A percentile compares a stretch with the other conserved stretches of the same genome.
These are phyloP conservation scores for Mycena indigotica DNA, from an alignment of 768 basidiomycete species.

Conservation along the genomic window DNA sequence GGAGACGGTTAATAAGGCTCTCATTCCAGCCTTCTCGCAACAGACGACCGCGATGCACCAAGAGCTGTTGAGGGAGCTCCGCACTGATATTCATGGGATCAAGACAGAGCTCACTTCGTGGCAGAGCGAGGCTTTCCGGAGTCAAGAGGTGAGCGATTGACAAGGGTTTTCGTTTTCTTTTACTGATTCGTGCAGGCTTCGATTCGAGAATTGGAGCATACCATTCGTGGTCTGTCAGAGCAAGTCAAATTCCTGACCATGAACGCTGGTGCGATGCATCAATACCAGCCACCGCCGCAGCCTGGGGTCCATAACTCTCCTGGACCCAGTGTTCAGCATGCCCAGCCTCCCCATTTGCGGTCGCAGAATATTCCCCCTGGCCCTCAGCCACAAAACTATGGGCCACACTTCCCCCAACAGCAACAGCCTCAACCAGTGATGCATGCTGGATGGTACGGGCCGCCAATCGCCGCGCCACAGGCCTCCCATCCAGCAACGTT, in stretches of 20 bases:
- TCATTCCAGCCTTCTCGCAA: slow-evolving; percentile 76
- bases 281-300: slow-evolving; percentile 43
- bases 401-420: slow-evolving; percentile 35
- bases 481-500: slow-evolving; percentile 79
- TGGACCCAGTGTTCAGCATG: slow-evolving; percentile 40
- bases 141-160: slow-evolving; percentile 67
- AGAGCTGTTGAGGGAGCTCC: slow-evolving; percentile 74
- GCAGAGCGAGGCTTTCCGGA: slow-evolving; percentile 78
- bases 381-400: slow-evolving; percentile 41
- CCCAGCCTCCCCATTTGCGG: slow-evolving; percentile 43
- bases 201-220: slow-evolving; percentile 81
- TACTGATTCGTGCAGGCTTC: slow-evolving; percentile 49
- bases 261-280: slow-evolving; percentile 44
- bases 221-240: slow-evolving; percentile 71
- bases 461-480: slow-evolving; percentile 75
- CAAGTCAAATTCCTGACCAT: slow-evolving; percentile 80
- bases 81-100: slow-evolving; percentile 71
- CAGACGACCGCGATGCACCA: slow-evolving; percentile 79
- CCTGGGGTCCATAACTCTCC: slow-evolving; percentile 45
- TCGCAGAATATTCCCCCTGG: slow-evolving; percentile 44
- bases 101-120: slow-evolving; percentile 80
- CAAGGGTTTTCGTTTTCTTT: background rate
- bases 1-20: slow-evolving; percentile 70
- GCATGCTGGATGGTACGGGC: slow-evolving; percentile 62
- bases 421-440: slow-evolving; percentile 43